Conservation (phyloP, 2,329 filamentous ascomycete species). For the Botrytis elliptica region DNA sequence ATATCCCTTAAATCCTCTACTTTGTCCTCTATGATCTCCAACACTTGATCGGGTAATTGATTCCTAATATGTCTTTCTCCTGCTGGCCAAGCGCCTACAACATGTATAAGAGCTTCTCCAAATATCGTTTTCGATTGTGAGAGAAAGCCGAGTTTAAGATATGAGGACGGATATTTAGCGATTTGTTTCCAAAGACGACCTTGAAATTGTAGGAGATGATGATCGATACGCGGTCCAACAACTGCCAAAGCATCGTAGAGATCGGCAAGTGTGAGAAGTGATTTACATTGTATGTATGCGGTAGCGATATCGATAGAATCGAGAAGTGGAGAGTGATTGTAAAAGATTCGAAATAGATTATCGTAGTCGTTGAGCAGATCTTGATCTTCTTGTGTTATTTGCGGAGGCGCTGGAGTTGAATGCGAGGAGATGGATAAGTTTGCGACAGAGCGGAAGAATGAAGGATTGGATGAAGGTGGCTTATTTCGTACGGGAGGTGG, state of each 20-base stretch:
- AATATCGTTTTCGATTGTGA: conserved; percentile 81
- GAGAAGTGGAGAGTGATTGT: conserved; percentile 82
- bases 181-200: conserved; percentile 93
- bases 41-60: conserved; percentile 69
- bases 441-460: conserved; percentile 85
- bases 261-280: conserved; percentile 82
- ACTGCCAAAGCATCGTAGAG: conserved; percentile 90
- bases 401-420: conserved; percentile 45
- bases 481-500: conserved; percentile 58
- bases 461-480: conserved; percentile 58
- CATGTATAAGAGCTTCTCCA: conserved; percentile 85
- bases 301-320: conserved; percentile 87
- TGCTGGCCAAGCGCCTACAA: conserved; percentile 89
- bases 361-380: conserved; percentile 90
- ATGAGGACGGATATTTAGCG: conserved; percentile 90
- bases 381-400: conserved; percentile 59
- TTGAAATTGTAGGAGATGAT: conserved; percentile 90
- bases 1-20: conserved; percentile 86
- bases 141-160: conserved; percentile 84
- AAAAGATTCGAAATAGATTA: conserved; percentile 93
- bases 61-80: conserved; percentile 73
- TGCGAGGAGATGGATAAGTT: conserved; percentile 62
- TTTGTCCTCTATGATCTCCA: conserved; percentile 93
- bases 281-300: conserved; percentile 92
- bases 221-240: conserved; percentile 85